Percentiles rank a stretch among this genome's conserved stretches.
phyloP scores from a whole-genome alignment of 2,329 filamentous ascomycete genomes.

The Ascochyta koolunga region DNA sequence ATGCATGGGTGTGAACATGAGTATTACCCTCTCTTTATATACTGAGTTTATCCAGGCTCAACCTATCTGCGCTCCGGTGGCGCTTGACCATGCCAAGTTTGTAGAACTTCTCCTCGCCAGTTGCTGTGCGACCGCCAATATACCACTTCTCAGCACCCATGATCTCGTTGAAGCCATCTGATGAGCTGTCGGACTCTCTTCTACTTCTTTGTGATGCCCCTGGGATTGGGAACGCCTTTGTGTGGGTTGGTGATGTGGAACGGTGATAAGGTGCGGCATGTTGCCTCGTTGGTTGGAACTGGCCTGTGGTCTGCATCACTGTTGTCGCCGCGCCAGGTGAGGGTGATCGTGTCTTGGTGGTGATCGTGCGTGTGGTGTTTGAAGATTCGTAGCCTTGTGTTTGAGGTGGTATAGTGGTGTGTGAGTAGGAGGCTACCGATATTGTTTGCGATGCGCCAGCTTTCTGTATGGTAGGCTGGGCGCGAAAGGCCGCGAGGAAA shows the following conservation, averaged over 20 bases:
- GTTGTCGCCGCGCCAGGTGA: conserved; percentile 46
- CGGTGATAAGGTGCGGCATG: conserved; percentile 47
- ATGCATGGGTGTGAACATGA: conserved; percentile 30
- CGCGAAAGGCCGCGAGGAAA: conserved; percentile 71
- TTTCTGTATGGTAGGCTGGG: conserved; percentile 66
- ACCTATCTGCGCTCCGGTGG: conserved; percentile 73
- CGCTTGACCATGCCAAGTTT: conserved; percentile 77
- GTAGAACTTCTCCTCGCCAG: conserved; percentile 81
- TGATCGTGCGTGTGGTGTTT: conserved; percentile 49
- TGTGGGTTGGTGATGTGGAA: conserved; percentile 43
- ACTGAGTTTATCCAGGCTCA: conserved; percentile 77
- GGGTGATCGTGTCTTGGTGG: conserved; percentile 40
- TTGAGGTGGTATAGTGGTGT: conserved; percentile 44
- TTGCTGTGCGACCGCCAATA: conserved; percentile 76
- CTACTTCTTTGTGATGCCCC: conserved; percentile 50
- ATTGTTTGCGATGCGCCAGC: conserved; percentile 54
- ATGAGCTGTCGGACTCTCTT: conserved; percentile 75
- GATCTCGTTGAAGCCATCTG: conserved; percentile 76
- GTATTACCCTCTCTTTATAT: conserved; percentile 57
- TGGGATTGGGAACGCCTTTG: conserved; percentile 46
- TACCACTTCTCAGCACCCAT: conserved; percentile 80
- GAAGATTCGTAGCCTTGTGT: conserved; percentile 47
- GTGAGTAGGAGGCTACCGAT: conserved; percentile 46
- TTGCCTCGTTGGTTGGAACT: conserved; percentile 51
- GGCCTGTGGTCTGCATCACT: conserved; percentile 47